Percentiles rank a stretch among this genome's conserved stretches.
phyloP scores from a whole-genome alignment of 495 filamentous ascomycete genomes.

The Corynascus novoguineensis region DNA sequence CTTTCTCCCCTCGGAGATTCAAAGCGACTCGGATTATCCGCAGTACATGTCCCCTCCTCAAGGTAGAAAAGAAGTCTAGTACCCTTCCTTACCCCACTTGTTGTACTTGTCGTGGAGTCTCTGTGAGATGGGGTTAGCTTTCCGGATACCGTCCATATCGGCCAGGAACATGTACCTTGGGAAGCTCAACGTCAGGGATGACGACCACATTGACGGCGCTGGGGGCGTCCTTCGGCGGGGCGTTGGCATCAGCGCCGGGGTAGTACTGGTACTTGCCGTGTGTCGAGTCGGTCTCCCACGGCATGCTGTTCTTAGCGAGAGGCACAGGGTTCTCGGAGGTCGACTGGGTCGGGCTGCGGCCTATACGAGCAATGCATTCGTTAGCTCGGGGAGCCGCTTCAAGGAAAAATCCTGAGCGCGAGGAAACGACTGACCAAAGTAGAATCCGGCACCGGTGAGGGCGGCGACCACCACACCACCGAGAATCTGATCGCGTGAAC shows the following conservation, averaged over 20 bases:
- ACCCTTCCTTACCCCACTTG: constrained; percentile 94
- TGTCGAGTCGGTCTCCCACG: constrained; percentile 68
- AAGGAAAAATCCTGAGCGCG: too few relatives aligned
- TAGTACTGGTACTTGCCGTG: constrained; percentile 84
- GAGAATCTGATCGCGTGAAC: constrained; percentile 58
- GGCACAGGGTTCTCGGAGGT: constrained; percentile 74
- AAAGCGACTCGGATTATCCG: not conserved
- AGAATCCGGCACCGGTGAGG: constrained; percentile 81
- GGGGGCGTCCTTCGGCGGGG: constrained; percentile 78
- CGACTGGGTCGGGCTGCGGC: constrained; percentile 76
- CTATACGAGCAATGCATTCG: constrained; percentile 39
- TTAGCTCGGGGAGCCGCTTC: too few relatives aligned
- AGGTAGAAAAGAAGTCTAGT: constrained; percentile 25
- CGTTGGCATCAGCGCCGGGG: constrained; percentile 74
- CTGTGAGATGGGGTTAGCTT: constrained; percentile 43
- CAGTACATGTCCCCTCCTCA: constrained; percentile 1
- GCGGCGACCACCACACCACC: constrained; percentile 86
- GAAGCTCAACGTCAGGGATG: constrained; percentile 84
- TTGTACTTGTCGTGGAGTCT: constrained; percentile 90
- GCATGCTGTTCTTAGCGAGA: constrained; percentile 70
- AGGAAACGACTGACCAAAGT: constrained; percentile 53
- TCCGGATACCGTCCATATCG: not conserved
- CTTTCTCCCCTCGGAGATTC: not conserved
- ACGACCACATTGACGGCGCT: constrained; percentile 92
- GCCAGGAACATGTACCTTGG: constrained; percentile 60